Evolutionary conservation across 306 rosid species (phyloP).

Genomic region (Neltuma alba): DNA sequence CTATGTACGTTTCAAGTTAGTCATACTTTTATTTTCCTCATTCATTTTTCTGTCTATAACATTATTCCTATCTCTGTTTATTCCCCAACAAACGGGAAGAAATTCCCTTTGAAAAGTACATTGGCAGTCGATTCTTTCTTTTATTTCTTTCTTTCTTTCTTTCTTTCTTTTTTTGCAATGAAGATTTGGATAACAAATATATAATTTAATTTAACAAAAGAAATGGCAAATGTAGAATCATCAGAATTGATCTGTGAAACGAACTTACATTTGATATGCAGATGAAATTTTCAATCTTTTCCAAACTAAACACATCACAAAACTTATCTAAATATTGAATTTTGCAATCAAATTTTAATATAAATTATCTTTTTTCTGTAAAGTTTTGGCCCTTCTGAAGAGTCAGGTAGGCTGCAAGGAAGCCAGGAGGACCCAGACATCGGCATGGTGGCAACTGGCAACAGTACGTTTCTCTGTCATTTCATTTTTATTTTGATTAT

Average conservation of each 20-base stretch:
- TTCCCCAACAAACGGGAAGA: background rate
- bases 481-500: background rate
- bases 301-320: background rate
- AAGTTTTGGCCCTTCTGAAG: background rate
- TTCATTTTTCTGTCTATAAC: background rate
- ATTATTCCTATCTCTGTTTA: background rate
- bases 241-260: background rate
- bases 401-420: background rate
- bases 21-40: background rate
- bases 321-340: background rate
- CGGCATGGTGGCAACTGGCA: constrained; percentile 6
- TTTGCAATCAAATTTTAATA: background rate
- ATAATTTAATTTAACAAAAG: background rate
- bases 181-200: background rate
- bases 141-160: background rate
- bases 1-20: background rate
- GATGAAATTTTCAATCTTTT: background rate
- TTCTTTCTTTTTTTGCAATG: no score
- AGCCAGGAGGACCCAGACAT: constrained; percentile 8
- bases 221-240: background rate
- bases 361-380: background rate
- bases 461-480: background rate
- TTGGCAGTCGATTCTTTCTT: background rate
- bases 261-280: background rate
- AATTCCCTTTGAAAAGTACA: background rate